Evolutionary conservation across 495 filamentous ascomycete genomes (phyloP).

Genomic region (Pseudevernia furfuracea): DNA sequence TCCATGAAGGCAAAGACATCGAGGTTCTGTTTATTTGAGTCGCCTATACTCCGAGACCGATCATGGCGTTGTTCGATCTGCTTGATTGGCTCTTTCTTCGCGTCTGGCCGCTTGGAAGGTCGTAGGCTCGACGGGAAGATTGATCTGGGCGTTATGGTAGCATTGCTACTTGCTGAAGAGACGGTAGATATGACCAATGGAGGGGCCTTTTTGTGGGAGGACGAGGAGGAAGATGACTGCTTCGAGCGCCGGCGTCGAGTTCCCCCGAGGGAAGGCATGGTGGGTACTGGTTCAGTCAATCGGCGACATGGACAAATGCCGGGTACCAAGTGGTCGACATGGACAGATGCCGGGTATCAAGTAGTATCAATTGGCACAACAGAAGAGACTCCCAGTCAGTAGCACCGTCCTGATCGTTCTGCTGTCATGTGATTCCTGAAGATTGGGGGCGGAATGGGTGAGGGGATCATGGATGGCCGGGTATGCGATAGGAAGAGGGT

Average conservation of each 20-base stretch:
- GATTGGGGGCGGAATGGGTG: conserved; percentile 5
- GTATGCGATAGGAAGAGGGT: too few relatives aligned
- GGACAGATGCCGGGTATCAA: not conserved
- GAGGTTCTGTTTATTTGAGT: conserved; percentile 15
- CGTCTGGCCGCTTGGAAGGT: conserved; percentile 18
- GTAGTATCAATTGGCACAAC: not conserved
- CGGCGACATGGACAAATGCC: not conserved
- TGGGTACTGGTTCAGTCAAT: not conserved
- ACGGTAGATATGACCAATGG: conserved; percentile 18
- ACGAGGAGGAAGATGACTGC: conserved; percentile 17
- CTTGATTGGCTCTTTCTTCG: conserved; percentile 11
- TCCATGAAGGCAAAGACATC: conserved; percentile 28
- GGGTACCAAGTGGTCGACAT: not conserved
- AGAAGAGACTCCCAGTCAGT: not conserved
- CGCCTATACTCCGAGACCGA: not conserved
- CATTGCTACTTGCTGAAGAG: conserved; percentile 21
- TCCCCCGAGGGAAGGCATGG: conserved; percentile 22
- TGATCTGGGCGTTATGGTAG: conserved; percentile 12
- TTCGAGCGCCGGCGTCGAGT: conserved; percentile 22
- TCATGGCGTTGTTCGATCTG: not conserved
- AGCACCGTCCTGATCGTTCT: not conserved
- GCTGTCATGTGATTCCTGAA: not conserved
- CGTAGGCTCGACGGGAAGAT: conserved; percentile 19
- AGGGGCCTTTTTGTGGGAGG: conserved; percentile 18
- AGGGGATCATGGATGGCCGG: not conserved